These are phyloP conservation scores for Polygonum maritimum DNA, from an alignment of 148 eudicot species.

Conservation along the genomic window DNA sequence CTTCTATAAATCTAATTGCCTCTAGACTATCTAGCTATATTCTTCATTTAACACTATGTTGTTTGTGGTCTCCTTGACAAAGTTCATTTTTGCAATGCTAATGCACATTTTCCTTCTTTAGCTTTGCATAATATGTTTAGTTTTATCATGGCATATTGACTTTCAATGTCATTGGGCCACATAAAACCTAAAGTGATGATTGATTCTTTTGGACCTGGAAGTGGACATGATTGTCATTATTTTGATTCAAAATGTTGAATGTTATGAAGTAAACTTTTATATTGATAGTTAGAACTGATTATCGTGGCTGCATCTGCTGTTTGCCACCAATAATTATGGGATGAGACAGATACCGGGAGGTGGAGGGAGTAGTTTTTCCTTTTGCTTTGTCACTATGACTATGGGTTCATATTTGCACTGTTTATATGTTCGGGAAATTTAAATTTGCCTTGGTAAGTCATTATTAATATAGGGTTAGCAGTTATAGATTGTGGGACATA, in stretches of 20 bases:
- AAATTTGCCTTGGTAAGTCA: not conserved
- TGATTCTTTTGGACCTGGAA: not conserved
- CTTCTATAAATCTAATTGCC: not conserved
- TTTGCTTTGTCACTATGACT: not conserved
- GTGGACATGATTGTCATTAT: not conserved
- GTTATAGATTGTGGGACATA: not conserved
- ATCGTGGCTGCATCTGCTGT: not conserved
- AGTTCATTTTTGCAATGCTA: not conserved
- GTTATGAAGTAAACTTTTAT: not conserved
- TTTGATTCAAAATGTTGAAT: not conserved
- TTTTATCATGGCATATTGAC: not conserved
- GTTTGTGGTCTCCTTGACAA: not conserved
- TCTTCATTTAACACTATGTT: not conserved
- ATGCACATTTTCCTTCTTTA: not conserved
- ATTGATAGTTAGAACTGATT: not conserved
- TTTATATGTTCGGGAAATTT: not conserved
- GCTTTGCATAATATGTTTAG: not conserved
- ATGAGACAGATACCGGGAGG: not conserved
- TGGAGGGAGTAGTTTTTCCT: too few relatives aligned
- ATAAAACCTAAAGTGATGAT: not conserved
- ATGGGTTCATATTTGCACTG: not conserved
- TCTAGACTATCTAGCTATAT: not conserved
- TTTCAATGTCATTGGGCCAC: not conserved
- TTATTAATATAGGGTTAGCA: not conserved
- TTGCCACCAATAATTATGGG: not conserved